These are phyloP conservation scores for Yamadazyma phyllophila DNA, from an alignment of 805 yeast genomes.

Conservation along the genomic window DNA sequence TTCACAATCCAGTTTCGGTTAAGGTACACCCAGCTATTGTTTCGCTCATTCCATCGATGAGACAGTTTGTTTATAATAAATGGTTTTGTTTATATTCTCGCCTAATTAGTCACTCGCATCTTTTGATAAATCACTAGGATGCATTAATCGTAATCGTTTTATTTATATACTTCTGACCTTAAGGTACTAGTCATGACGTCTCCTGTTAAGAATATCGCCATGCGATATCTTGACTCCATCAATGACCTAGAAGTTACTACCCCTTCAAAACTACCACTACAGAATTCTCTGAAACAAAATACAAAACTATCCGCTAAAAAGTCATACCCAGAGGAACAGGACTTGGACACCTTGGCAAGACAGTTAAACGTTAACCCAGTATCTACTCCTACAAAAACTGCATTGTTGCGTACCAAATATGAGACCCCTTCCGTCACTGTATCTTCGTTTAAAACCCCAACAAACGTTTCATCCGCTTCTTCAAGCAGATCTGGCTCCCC, in stretches of 20 bases:
- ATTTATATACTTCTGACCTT: not conserved
- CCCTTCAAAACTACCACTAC: constrained; percentile 29
- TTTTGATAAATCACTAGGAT: not conserved
- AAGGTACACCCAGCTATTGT: not conserved
- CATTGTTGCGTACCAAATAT: constrained; percentile 29
- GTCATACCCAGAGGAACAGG: constrained; percentile 24
- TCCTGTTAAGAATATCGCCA: constrained; percentile 26
- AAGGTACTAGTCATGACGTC: constrained; percentile 3
- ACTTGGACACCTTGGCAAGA: constrained; percentile 38
- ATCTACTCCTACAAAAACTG: constrained; percentile 25
- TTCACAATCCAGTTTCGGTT: not conserved
- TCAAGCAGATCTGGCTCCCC: constrained; percentile 20
- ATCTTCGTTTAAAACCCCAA: constrained; percentile 37
- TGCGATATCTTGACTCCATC: constrained; percentile 35
- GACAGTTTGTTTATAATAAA: constrained; percentile 4
- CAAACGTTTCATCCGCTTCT: constrained; percentile 15
- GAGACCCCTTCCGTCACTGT: constrained; percentile 44
- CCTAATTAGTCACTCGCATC: constrained; percentile 7
- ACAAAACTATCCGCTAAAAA: constrained; percentile 13
- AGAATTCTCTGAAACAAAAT: constrained; percentile 28
- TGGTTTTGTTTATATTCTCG: constrained; percentile 5
- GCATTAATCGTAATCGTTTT: not conserved
- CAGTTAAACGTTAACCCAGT: constrained; percentile 30
- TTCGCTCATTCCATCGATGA: not conserved
- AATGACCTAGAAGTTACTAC: constrained; percentile 18